Base-by-base conservation (phyloP, 495 filamentous ascomycete species). In the Rhypophila decipiens region DNA sequence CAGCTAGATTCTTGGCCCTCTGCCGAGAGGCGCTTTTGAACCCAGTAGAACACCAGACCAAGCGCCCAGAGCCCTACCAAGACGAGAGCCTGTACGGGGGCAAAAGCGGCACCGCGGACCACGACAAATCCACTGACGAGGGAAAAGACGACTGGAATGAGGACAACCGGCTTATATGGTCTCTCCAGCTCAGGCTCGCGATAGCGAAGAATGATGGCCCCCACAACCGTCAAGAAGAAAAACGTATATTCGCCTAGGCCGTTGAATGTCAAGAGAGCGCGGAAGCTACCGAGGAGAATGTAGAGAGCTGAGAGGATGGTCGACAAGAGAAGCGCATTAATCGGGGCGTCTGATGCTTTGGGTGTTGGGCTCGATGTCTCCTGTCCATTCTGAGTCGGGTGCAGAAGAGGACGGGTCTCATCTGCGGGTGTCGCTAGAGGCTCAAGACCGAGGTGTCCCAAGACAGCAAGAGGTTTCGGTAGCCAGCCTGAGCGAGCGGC, bases 241-340 rank as follows among this genome's bases (percentile, higher is more conserved):
- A 82, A 79, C 0, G 71, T 64, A 48, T 76, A 80, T 54, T 79
- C 78, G 10, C 69, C 74, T 3, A 80, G 57, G 0, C 78, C 77
- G 49, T 76, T 77, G 56, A 79, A 76, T 2, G 75, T 80, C 7
- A 82, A 54, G 2, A 82, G 63, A 1, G 70, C 68, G 4, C 75
- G 69, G 65, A 82, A 79, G 52, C 64, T 80, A 2, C 77, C 78
- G 3, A 79, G 55, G 15, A 78, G 58, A 29, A 80, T 78, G 53
- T 80, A 82, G 7, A 77, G 29, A 0, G 69, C 55, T 2, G 76
- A 68, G 9, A 80, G 66, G 15, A 70, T 43, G 0, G 67, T 62
- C 7, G 70, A 70, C 1, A 79, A 64, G 13, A 75, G 51, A 29
- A 80, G 61, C 3, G 77, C 74, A 46, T 81, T 79, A 54, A 76